A percentile compares a stretch with the other conserved stretches of the same genome.
Conservation (phyloP, 2,329 filamentous ascomycete species). For the Curvularia eragrostidis region DNA sequence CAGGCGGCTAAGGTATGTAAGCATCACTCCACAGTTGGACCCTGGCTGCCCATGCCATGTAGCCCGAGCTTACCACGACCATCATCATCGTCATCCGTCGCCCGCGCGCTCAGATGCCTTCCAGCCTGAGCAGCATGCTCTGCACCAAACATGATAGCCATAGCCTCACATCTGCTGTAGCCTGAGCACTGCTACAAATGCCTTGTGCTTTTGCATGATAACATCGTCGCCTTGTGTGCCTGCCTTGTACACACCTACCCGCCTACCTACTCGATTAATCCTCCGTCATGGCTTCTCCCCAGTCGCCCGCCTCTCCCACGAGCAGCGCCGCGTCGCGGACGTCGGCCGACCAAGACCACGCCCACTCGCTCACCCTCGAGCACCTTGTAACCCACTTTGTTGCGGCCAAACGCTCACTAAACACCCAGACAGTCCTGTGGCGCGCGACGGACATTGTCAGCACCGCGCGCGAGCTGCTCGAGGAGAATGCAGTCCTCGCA, state of each 20-base stretch:
- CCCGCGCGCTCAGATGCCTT: neutral
- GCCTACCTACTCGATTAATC: neutral
- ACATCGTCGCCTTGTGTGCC: neutral
- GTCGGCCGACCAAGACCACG: slow-evolving; percentile 33
- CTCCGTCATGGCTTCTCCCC: slow-evolving; percentile 45
- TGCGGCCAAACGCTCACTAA: slow-evolving; percentile 84
- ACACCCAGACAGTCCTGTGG: slow-evolving; percentile 81
- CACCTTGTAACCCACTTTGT: slow-evolving; percentile 84
- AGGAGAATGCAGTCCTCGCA: slow-evolving; percentile 77
- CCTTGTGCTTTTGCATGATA: neutral
- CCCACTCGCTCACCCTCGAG: slow-evolving; percentile 65
- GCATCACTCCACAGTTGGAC: slow-evolving; percentile 5
- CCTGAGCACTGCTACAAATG: neutral
- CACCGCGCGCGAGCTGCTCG: slow-evolving; percentile 74
- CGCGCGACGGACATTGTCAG: slow-evolving; percentile 87
- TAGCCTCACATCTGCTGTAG: neutral
- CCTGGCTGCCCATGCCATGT: neutral
- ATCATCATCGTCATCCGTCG: neutral
- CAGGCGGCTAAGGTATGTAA: neutral
- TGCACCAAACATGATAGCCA: neutral
- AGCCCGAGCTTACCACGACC: neutral
- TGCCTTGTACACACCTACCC: neutral
- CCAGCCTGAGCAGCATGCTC: slow-evolving; percentile 2
- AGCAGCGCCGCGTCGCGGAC: slow-evolving; percentile 44
- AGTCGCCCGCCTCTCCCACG: slow-evolving; percentile 51